Evolutionary conservation across 139 green algal genomes (phyloP), one percentile per base, ranked within the genome.

Genomic region (Chlorella sorokiniana): DNA sequence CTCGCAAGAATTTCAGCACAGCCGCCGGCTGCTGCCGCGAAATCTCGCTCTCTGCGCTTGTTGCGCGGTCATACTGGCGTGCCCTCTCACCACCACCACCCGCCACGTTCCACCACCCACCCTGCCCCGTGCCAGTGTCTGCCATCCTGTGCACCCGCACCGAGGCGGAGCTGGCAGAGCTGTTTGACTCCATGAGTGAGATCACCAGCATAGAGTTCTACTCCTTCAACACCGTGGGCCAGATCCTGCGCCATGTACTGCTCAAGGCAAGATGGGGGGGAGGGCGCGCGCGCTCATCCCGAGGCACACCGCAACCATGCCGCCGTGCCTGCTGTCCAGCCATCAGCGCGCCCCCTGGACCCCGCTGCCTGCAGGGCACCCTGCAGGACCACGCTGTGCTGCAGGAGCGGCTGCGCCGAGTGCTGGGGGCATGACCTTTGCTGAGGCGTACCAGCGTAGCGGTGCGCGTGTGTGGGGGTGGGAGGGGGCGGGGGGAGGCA

Each of bases 371-470:
- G 72, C 72, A 81, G 61, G 76, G 62, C 42, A 74, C 62, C 42
- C 61, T 81, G 61, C 76, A 74, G 44, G 62, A 81, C 76, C 76
- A 73, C 62, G 67, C 20, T 0, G 74, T 81, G 74, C 69, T 84
- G 35, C 88, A 85, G 64, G 94, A 94, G 41, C 80, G 85, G 79
- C 88, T 98, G 81, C 85, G 92, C 16, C 41, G 76, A 51, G 83
- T 98, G 33, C 85, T 98, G 44, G 94, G 93, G 93, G 96, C 81
- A 68, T 90, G 61, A 98, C 95, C 18, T 98, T 98, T 83, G 82
- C 94, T 70, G 89, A 98, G 76, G 94, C 94, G 8, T 98, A 95
- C 84, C 90, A 95, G 61, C 88, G 90, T 69, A 95, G 93, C 44
- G 95, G 72, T 78, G 70, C 7, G 70, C 0, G 48, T 11, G 48